Percentiles rank a stretch among this genome's conserved stretches.
Evolutionary conservation across 2,329 filamentous ascomycete species (phyloP).

Genomic region (Ophiostoma ips): DNA sequence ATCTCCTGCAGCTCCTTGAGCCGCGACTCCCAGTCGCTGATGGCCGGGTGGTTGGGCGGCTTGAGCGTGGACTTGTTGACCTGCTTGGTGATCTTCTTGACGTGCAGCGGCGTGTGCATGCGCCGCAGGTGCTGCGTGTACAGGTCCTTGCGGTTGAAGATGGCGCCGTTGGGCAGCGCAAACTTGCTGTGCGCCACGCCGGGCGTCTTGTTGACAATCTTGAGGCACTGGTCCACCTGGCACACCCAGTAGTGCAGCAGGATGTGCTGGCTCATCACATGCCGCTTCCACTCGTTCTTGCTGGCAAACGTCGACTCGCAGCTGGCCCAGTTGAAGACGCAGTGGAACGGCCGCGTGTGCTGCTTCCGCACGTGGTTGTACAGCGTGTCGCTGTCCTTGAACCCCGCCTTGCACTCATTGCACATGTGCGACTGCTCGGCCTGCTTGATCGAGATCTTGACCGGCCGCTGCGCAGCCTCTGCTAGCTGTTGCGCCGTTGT

Average conservation of each 20-base stretch:
- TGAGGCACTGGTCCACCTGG: conserved; percentile 44
- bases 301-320: conserved; percentile 60
- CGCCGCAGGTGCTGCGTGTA: conserved; percentile 79
- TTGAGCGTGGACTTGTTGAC: conserved; percentile 17
- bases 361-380: conserved; percentile 36
- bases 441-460: conserved; percentile 15
- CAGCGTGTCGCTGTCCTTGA: conserved; percentile 31
- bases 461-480: conserved; percentile 10
- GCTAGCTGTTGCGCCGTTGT: conserved; percentile 6
- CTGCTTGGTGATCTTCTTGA: conserved; percentile 20
- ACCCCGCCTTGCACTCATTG: conserved; percentile 25
- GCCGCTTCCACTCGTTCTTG: conserved; percentile 95
- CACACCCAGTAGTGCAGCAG: conserved; percentile 66
- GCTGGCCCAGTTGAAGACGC: conserved; percentile 65
- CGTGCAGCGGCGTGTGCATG: conserved; percentile 53
- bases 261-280: conserved; percentile 70
- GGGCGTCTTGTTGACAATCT: conserved; percentile 16
- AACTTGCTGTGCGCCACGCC: conserved; percentile 1
- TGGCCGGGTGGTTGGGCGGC: conserved; percentile 16
- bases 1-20: conserved; percentile 41
- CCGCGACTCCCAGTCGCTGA: conserved; percentile 33
- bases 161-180: conserved; percentile 37
- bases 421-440: conserved; percentile 18
- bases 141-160: conserved; percentile 84
- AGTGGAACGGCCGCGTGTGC: conserved; percentile 53